phyloP scores from a whole-genome alignment of 1,284 basidiomycete species.

The Pyrrhoderma noxium region DNA sequence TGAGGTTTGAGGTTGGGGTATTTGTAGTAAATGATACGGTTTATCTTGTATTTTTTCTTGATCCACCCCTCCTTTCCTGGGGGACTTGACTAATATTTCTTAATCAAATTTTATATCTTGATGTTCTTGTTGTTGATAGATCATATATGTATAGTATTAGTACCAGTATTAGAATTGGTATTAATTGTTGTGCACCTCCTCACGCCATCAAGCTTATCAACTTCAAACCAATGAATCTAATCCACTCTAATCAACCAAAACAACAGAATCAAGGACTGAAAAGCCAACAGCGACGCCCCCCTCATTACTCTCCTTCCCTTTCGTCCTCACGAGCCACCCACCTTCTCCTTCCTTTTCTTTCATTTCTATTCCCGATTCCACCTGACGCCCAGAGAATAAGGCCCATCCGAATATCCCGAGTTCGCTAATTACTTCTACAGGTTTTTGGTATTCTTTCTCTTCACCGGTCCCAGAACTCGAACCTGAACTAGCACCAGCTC shows the following conservation, averaged over 20 bases:
- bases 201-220: too few relatives aligned
- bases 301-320: conserved; percentile 89
- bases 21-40: too few relatives aligned
- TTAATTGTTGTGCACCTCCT: too few relatives aligned
- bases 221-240: background rate
- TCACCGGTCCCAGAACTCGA: conserved; percentile 24
- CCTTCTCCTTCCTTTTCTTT: conserved; percentile 51
- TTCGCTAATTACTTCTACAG: conserved; percentile 77
- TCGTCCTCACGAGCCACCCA: conserved; percentile 89
- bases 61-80: too few relatives aligned
- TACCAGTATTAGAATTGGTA: too few relatives aligned
- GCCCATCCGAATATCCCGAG: conserved; percentile 89
- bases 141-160: too few relatives aligned
- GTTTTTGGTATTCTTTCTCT: conserved; percentile 32
- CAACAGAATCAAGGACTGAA: conserved; percentile 77
- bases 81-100: too few relatives aligned
- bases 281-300: conserved; percentile 92
- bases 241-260: conserved; percentile 49
- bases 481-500: conserved; percentile 42
- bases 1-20: too few relatives aligned
- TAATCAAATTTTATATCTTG: too few relatives aligned
- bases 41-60: too few relatives aligned
- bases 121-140: too few relatives aligned
- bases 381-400: conserved; percentile 59
- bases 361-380: conserved; percentile 11